These are phyloP conservation scores for Penicillium rolfsii DNA, from an alignment of 2,329 filamentous ascomycete genomes.

Conservation along the genomic window DNA sequence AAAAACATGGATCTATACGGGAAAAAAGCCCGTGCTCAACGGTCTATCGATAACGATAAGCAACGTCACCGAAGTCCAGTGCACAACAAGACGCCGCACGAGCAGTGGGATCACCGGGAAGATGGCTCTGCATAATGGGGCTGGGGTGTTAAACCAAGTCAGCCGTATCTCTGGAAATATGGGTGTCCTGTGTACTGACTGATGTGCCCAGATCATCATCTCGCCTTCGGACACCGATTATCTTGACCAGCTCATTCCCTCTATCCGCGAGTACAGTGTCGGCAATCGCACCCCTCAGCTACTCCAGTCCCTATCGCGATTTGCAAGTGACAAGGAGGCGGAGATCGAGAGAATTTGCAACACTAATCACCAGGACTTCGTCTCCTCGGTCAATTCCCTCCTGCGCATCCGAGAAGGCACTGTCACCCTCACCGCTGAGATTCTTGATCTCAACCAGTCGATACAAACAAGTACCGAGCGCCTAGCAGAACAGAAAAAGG, in stretches of 20 bases:
- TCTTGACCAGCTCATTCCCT: constrained; percentile 91
- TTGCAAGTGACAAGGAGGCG: constrained; percentile 81
- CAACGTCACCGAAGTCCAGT: not conserved
- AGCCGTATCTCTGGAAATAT: not conserved
- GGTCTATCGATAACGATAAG: not conserved
- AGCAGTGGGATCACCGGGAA: not conserved
- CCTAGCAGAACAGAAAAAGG: constrained; percentile 90
- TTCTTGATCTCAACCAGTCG: constrained; percentile 87
- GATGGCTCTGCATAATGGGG: constrained; percentile 2
- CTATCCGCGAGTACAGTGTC: constrained; percentile 84
- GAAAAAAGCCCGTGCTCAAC: not conserved
- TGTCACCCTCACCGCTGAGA: constrained; percentile 84
- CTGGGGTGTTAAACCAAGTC: constrained; percentile 27
- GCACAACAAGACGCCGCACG: not conserved
- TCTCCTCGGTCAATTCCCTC: constrained; percentile 91
- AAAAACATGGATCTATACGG: no score
- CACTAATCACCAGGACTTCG: constrained; percentile 95
- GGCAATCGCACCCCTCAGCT: constrained; percentile 73
- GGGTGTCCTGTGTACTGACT: not conserved
- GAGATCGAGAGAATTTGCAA: constrained; percentile 95
- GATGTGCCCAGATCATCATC: constrained; percentile 73
- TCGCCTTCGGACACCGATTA: constrained; percentile 92
- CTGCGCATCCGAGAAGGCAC: constrained; percentile 89
- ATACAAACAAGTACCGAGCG: constrained; percentile 95
- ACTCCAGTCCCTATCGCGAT: constrained; percentile 75